Evolutionary conservation across 106 monocot genomes (phyloP).

Genomic region (Cymbidium sinense): DNA sequence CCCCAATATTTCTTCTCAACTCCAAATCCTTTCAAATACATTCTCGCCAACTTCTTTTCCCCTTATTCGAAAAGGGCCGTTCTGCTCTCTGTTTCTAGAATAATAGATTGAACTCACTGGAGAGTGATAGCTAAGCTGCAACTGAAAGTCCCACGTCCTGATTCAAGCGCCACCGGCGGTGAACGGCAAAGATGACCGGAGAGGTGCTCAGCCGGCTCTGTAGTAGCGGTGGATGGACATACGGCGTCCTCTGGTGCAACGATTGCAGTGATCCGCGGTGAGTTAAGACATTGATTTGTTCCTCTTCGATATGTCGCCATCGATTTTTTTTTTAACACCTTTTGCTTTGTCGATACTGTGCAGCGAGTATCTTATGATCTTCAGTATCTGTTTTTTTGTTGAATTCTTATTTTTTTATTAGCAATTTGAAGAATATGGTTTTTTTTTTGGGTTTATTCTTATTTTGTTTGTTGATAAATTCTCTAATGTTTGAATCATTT

Average conservation of each 20-base stretch:
- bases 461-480: background rate
- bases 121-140: background rate
- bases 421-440: background rate
- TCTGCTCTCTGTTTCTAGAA: background rate
- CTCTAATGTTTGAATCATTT: background rate
- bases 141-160: background rate
- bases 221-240: background rate
- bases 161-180: background rate
- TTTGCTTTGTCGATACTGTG: too few relatives aligned
- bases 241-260: constrained; percentile 2
- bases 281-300: background rate
- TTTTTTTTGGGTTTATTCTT: background rate
- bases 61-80: too few relatives aligned
- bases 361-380: too few relatives aligned
- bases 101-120: too few relatives aligned
- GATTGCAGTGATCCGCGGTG: constrained; percentile 6
- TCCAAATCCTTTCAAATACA: too few relatives aligned
- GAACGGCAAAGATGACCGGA: background rate
- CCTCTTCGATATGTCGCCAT: background rate
- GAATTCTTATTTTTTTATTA: background rate
- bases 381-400: background rate
- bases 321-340: too few relatives aligned
- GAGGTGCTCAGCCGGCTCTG: background rate
- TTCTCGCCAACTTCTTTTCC: too few relatives aligned
- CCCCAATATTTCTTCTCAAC: too few relatives aligned